Percentiles rank a stretch among this genome's conserved stretches.
Conservation (phyloP, 352 stramenopile species). For the Globisporangium takayamanum region DNA sequence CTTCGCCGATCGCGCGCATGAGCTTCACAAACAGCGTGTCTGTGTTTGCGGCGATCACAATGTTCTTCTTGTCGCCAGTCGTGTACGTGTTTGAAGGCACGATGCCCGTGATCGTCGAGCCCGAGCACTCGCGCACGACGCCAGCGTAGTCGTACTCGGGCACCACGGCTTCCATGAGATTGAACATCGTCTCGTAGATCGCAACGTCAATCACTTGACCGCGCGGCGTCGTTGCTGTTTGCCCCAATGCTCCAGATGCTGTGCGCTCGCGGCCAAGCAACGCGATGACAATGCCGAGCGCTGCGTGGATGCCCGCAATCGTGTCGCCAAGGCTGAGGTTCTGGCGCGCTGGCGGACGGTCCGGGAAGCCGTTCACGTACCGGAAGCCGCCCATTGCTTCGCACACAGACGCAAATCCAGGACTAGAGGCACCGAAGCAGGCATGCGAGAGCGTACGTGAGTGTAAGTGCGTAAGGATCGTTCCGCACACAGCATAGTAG, state of each 20-base stretch:
- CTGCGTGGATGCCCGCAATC: conserved; percentile 76
- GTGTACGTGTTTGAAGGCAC: conserved; percentile 86
- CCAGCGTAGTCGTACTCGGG: conserved; percentile 82
- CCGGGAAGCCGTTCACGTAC: conserved; percentile 83
- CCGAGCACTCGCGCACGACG: conserved; percentile 72
- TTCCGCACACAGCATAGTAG: neutral
- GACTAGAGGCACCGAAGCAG: conserved; percentile 19
- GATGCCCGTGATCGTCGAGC: conserved; percentile 84
- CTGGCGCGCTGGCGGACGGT: conserved; percentile 66
- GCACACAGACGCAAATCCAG: conserved; percentile 82
- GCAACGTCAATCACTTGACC: conserved; percentile 81
- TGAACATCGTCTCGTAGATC: conserved; percentile 88
- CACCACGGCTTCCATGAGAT: conserved; percentile 80
- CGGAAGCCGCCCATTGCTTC: conserved; percentile 84
- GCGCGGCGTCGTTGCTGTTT: conserved; percentile 1
- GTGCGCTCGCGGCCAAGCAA: conserved; percentile 63
- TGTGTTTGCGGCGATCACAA: conserved; percentile 83
- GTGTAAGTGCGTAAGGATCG: too few relatives aligned
- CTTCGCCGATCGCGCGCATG: conserved; percentile 61
- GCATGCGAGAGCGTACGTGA: neutral
- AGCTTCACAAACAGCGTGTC: conserved; percentile 77
- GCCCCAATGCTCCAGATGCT: conserved; percentile 6
- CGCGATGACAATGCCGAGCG: conserved; percentile 75
- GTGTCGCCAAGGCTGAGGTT: conserved; percentile 85
- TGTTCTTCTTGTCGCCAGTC: conserved; percentile 73